A percentile compares a stretch with the other conserved stretches of the same genome.
These are phyloP conservation scores for Gamsiella multidivaricata DNA, from an alignment of 192 early-diverging fungal species.

Conservation along the genomic window DNA sequence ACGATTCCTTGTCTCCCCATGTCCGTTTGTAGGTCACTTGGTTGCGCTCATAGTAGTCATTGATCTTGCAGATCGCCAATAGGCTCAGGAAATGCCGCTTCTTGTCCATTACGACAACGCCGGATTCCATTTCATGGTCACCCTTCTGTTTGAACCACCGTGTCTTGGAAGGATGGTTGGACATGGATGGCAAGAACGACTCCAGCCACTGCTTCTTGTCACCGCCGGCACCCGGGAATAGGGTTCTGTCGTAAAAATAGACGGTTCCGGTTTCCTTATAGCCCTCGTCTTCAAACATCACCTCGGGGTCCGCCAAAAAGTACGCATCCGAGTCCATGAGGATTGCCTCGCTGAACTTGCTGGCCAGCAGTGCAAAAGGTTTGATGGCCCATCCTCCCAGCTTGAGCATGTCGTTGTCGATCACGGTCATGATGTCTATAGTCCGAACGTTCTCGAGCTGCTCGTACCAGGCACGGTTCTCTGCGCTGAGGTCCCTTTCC, in stretches of 20 bases:
- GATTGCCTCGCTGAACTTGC: slow-evolving; percentile 68
- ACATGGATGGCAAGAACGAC: slow-evolving; percentile 59
- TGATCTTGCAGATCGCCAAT: slow-evolving; percentile 67
- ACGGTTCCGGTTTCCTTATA: slow-evolving; percentile 62
- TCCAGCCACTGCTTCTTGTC: slow-evolving; percentile 60
- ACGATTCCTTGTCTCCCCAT: slow-evolving; percentile 77
- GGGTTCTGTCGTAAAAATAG: slow-evolving; percentile 72
- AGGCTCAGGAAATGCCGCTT: slow-evolving; percentile 60
- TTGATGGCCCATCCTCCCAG: slow-evolving; percentile 72
- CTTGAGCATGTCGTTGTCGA: slow-evolving; percentile 54
- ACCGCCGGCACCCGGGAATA: slow-evolving; percentile 35
- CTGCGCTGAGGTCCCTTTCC: slow-evolving; percentile 47
- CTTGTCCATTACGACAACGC: slow-evolving; percentile 70
- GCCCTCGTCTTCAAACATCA: slow-evolving; percentile 61
- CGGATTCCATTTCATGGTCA: slow-evolving; percentile 72
- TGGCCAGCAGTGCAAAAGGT: slow-evolving; percentile 70
- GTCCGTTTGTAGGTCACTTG: slow-evolving; percentile 58
- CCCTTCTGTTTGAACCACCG: slow-evolving; percentile 55
- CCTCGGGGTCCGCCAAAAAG: slow-evolving; percentile 67
- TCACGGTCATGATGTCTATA: slow-evolving; percentile 45
- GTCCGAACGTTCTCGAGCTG: slow-evolving; percentile 50
- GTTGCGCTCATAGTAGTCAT: slow-evolving; percentile 56
- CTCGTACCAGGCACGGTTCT: slow-evolving; percentile 52
- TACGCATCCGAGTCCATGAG: slow-evolving; percentile 78
- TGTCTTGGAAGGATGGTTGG: slow-evolving; percentile 53